These are phyloP conservation scores for Mallotus japonicus DNA, from an alignment of 441 rosid species.

Conservation along the genomic window DNA sequence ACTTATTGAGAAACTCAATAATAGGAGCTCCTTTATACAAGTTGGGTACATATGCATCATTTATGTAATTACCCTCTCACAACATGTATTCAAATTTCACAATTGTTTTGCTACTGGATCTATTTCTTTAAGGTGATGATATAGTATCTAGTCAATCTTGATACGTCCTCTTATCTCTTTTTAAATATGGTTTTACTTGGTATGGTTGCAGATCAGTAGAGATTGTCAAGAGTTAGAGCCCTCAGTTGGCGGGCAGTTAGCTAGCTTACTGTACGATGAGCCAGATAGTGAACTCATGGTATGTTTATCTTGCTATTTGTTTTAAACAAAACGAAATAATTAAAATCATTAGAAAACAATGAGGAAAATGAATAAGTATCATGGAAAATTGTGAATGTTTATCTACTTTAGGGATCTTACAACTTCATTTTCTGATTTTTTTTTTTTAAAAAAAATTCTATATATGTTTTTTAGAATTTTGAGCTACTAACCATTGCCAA, in stretches of 20 bases:
- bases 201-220: slow-evolving; percentile 82
- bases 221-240: slow-evolving; percentile 98
- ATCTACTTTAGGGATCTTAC: background rate
- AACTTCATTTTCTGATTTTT: background rate
- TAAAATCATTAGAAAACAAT: background rate
- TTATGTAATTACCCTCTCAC: background rate
- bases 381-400: background rate
- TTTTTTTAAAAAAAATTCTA: background rate
- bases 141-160: slow-evolving; percentile 8
- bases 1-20: background rate
- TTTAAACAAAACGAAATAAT: background rate
- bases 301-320: slow-evolving; percentile 25
- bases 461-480: background rate
- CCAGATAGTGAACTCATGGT: slow-evolving; percentile 99
- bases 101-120: background rate
- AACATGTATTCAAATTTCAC: background rate
- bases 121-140: background rate
- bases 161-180: background rate
- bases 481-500: no score
- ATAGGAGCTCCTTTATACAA: background rate
- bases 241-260: slow-evolving; percentile 90
- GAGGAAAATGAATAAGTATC: background rate
- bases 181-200: slow-evolving; percentile 22
- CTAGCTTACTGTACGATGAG: slow-evolving; percentile 85
- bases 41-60: background rate